Conservation (phyloP, 148 eudicot genomes). For the Cornus controversa region DNA sequence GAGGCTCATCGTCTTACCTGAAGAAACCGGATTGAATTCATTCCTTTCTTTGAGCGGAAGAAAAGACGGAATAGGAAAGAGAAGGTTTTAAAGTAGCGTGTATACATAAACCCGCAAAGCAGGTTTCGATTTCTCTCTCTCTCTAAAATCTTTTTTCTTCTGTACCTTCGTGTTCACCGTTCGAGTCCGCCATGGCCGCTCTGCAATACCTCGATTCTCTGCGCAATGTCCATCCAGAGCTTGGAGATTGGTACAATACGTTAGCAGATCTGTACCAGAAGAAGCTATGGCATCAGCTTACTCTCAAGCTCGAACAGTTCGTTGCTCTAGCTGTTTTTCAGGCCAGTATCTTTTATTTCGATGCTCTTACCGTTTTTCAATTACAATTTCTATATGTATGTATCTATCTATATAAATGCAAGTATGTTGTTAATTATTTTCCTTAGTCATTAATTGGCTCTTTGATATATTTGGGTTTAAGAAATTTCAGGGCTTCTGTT, state of each 20-base stretch:
- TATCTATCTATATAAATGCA: not conserved
- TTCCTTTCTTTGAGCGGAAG: not conserved
- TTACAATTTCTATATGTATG: not conserved
- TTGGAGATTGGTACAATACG: constrained; percentile 71
- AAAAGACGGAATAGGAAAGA: not conserved
- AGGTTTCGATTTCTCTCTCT: not conserved
- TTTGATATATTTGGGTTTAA: not conserved
- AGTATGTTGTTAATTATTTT: not conserved
- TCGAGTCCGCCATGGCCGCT: constrained; percentile 52
- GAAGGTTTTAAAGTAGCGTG: not conserved
- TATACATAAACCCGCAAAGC: not conserved
- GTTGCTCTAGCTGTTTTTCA: constrained; percentile 75
- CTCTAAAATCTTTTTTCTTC: not conserved
- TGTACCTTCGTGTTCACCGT: not conserved
- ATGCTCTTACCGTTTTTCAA: not conserved
- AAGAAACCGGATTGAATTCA: not conserved
- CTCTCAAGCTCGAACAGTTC: constrained; percentile 87
- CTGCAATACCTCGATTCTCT: constrained; percentile 65
- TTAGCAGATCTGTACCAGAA: constrained; percentile 89
- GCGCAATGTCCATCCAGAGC: constrained; percentile 72
- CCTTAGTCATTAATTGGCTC: not conserved
- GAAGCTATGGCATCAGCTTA: constrained; percentile 97
- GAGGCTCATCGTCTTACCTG: not conserved
- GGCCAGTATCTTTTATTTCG: constrained; percentile 22
- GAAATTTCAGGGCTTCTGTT: constrained; percentile 12